A percentile compares a stretch with the other conserved stretches of the same genome.
These are phyloP conservation scores for Talaromyces sp. DNA, from an alignment of 2,329 filamentous ascomycete genomes.

Conservation along the genomic window DNA sequence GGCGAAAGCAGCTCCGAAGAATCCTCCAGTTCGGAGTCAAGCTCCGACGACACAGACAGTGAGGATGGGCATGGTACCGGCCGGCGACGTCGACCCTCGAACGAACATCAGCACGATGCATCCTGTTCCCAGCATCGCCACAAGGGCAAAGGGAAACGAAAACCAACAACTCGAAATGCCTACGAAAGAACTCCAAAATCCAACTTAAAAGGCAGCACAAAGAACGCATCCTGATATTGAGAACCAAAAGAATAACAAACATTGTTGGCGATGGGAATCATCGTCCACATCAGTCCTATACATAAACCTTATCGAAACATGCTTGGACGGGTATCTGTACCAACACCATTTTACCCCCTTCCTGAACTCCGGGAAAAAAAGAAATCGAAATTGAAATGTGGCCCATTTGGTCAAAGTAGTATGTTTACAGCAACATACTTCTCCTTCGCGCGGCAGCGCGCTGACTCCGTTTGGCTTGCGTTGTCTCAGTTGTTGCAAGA, in stretches of 20 bases:
- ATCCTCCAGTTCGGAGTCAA: conserved; percentile 47
- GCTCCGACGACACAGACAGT: conserved; percentile 23
- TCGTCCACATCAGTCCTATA: not conserved
- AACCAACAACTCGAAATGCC: conserved; percentile 38
- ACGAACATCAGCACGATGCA: conserved; percentile 17
- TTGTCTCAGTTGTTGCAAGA: conserved; percentile 11
- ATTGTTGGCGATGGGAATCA: not conserved
- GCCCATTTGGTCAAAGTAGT: not conserved
- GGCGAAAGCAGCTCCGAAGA: conserved; percentile 69
- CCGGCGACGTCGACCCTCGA: conserved; percentile 15
- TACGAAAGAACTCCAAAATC: conserved; percentile 34
- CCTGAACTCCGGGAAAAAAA: not conserved
- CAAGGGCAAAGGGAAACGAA: conserved; percentile 20
- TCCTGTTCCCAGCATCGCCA: conserved; percentile 15
- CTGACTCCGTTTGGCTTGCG: conserved; percentile 21
- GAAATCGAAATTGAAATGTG: not conserved
- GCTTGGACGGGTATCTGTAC: conserved; percentile 9
- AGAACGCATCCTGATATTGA: not conserved
- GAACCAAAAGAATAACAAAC: conserved; percentile 1
- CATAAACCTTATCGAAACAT: not conserved
- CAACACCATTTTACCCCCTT: not conserved
- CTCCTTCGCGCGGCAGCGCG: conserved; percentile 30
- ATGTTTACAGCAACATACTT: conserved; percentile 35
- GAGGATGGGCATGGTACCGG: conserved; percentile 9
- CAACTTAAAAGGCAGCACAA: not conserved